These are phyloP conservation scores for Verbena officinalis DNA, from an alignment of 257 asterid genomes.

Conservation along the genomic window DNA sequence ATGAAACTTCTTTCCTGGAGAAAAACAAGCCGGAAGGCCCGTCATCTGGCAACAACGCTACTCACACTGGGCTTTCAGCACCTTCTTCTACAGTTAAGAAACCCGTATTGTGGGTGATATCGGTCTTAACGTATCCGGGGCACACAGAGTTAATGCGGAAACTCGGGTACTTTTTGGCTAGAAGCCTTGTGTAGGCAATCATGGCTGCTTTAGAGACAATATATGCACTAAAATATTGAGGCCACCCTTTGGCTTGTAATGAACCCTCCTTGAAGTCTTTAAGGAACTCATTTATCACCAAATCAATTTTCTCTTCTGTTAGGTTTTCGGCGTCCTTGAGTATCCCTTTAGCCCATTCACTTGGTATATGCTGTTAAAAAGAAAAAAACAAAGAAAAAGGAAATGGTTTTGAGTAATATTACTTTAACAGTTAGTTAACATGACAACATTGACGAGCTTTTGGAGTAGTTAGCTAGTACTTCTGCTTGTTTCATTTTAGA, in stretches of 20 bases:
- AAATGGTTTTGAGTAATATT: no score
- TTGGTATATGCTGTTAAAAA: conserved; percentile 38
- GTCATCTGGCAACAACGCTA: conserved; percentile 55
- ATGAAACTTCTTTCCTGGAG: conserved; percentile 37
- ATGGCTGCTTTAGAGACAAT: conserved; percentile 57
- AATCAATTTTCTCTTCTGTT: conserved; percentile 48
- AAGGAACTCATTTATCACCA: conserved; percentile 46
- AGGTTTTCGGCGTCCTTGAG: conserved; percentile 47
- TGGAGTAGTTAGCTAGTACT: no score
- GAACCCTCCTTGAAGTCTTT: conserved; percentile 49
- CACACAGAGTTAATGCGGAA: conserved; percentile 49
- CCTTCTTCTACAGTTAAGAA: conserved; percentile 50
- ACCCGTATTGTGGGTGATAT: conserved; percentile 48
- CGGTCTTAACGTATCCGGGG: conserved; percentile 65
- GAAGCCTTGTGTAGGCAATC: conserved; percentile 59
- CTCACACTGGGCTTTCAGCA: conserved; percentile 47
- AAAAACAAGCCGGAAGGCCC: conserved; percentile 61
- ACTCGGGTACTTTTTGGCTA: conserved; percentile 39
- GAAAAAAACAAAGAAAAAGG: no score
- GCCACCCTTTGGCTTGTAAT: conserved; percentile 55
- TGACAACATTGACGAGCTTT: no score
- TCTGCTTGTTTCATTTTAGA: no score
- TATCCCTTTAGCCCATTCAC: conserved; percentile 49
- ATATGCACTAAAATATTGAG: conserved; percentile 44
- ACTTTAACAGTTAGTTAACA: no score